These are phyloP conservation scores for Chimonanthus praecox DNA, from an alignment of 164 flowering plant species.

Conservation along the genomic window DNA sequence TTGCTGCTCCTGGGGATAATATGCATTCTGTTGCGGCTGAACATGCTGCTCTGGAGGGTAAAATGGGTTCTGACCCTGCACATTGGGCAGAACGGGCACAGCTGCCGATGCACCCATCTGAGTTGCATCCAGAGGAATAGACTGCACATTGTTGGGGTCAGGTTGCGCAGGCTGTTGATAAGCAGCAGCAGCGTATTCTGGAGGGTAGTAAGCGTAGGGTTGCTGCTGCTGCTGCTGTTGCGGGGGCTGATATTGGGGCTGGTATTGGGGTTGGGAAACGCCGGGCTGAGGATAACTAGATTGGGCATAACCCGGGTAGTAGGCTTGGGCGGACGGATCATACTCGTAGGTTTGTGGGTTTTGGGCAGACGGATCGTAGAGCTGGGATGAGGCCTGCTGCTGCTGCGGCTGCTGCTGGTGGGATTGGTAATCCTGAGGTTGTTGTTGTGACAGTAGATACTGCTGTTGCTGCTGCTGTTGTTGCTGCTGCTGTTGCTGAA, in stretches of 20 bases:
- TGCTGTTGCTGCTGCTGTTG: conserved; percentile 20
- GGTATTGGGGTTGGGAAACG: not conserved
- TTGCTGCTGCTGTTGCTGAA: conserved; percentile 23
- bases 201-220: conserved; percentile 23
- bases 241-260: not conserved
- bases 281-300: not conserved
- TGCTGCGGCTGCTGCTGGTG: conserved; percentile 22
- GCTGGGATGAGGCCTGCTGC: conserved; percentile 17
- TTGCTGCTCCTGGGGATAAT: conserved; percentile 16
- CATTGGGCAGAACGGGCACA: not conserved
- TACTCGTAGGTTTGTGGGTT: not conserved
- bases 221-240: conserved; percentile 1
- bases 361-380: conserved; percentile 25
- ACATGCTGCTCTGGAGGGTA: conserved; percentile 11
- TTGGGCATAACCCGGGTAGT: conserved; percentile 17
- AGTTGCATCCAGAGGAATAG: not conserved
- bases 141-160: not conserved
- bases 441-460: conserved; percentile 20
- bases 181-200: not conserved
- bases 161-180: not conserved
- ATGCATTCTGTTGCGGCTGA: conserved; percentile 11
- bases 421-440: conserved; percentile 15
- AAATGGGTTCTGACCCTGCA: not conserved
- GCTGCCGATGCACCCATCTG: not conserved
- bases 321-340: conserved; percentile 4